Percentiles rank a stretch among this genome's conserved stretches.
phyloP scores from a whole-genome alignment of 768 basidiomycete species.

The Psilocybe cyanescens region DNA sequence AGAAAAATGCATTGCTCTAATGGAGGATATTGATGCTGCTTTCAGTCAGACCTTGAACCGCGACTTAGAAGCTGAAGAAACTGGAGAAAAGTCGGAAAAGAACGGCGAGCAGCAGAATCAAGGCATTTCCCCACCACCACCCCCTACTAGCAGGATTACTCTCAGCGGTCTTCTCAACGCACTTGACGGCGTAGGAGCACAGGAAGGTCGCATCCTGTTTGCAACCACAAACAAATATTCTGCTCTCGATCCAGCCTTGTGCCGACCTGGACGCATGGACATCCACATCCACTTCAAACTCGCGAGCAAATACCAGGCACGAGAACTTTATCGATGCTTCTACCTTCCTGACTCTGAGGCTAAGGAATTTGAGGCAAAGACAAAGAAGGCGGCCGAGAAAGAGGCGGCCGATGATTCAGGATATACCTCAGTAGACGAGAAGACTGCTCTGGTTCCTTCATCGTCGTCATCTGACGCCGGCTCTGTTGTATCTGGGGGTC shows the following conservation, averaged over 20 bases:
- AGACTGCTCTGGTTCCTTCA: slow-evolving; percentile 13
- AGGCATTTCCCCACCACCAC: slow-evolving; percentile 17
- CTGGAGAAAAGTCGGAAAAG: slow-evolving; percentile 19
- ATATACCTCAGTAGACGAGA: slow-evolving; percentile 25
- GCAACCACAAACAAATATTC: slow-evolving; percentile 79
- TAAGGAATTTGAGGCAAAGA: slow-evolving; percentile 27
- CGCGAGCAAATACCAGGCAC: slow-evolving; percentile 71
- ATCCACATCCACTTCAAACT: slow-evolving; percentile 76
- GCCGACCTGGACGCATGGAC: slow-evolving; percentile 82
- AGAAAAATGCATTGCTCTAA: slow-evolving; percentile 72
- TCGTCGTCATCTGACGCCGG: not conserved
- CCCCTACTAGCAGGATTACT: slow-evolving; percentile 45
- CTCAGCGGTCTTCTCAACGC: slow-evolving; percentile 79
- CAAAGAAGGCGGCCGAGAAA: slow-evolving; percentile 14
- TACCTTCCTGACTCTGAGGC: slow-evolving; percentile 50
- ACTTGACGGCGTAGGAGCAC: slow-evolving; percentile 79
- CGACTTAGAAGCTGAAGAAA: slow-evolving; percentile 25
- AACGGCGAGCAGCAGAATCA: slow-evolving; percentile 11
- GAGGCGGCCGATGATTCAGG: slow-evolving; percentile 21
- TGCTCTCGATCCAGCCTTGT: slow-evolving; percentile 73
- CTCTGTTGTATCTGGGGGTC: not conserved
- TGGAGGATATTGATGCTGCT: slow-evolving; percentile 87
- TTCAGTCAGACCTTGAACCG: slow-evolving; percentile 54
- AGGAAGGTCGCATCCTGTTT: slow-evolving; percentile 82
- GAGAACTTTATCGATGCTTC: slow-evolving; percentile 69